Evolutionary conservation across 441 rosid species (phyloP).

Genomic region (Metrosideros polymorpha): DNA sequence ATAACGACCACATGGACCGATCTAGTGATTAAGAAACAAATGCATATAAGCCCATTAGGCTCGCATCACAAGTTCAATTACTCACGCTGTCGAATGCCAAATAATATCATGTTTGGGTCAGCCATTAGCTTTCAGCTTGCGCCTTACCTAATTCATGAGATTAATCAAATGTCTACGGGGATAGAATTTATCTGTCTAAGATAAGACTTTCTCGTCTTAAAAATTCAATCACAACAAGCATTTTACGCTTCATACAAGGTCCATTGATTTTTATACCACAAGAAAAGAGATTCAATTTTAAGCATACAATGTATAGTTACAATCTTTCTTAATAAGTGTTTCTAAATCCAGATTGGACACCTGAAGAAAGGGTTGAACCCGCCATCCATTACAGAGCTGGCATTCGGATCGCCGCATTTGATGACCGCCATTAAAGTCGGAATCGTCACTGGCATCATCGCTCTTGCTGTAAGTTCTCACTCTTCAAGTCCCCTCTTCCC

Average conservation of each 20-base stretch:
- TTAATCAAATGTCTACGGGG: background rate
- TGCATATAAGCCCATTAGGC: background rate
- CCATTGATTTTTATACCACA: background rate
- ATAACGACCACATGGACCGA: background rate
- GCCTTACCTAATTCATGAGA: background rate
- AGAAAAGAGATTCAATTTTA: background rate
- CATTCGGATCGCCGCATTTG: conserved; percentile 57
- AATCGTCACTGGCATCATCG: conserved; percentile 77
- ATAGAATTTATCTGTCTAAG: background rate
- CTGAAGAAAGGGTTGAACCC: conserved; percentile 91
- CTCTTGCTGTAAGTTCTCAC: conserved; percentile 63
- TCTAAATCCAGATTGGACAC: conserved; percentile 57
- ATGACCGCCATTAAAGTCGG: conserved; percentile 63
- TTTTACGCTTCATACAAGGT: background rate
- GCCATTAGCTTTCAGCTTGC: background rate
- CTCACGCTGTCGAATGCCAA: background rate
- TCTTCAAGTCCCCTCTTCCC: background rate
- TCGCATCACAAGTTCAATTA: background rate
- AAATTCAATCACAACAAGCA: background rate
- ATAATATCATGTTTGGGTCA: background rate
- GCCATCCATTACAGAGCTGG: conserved; percentile 48
- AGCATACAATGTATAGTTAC: background rate
- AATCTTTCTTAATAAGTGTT: background rate
- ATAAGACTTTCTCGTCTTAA: background rate
- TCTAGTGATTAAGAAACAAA: background rate